Conservation (phyloP, 2,329 filamentous ascomycete species). For the Davidsoniella australis region DNA sequence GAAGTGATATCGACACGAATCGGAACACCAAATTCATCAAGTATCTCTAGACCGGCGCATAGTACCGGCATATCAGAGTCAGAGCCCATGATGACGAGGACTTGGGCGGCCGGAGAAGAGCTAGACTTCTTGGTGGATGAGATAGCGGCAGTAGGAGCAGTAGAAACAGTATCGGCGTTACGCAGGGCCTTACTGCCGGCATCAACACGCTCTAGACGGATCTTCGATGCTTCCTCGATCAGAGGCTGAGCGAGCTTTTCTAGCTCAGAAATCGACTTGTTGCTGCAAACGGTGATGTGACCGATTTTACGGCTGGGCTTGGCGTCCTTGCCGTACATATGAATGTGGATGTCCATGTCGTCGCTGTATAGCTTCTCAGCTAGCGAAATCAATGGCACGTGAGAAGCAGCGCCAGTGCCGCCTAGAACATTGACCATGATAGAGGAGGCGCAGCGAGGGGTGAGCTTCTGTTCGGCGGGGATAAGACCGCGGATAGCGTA, state of each 20-base stretch:
- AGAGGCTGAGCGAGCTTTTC: slow-evolving; percentile 46
- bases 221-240: slow-evolving; percentile 43
- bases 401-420: slow-evolving; percentile 46
- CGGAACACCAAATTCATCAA: slow-evolving; percentile 53
- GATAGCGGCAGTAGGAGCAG: slow-evolving; percentile 6
- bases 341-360: slow-evolving; percentile 41
- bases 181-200: slow-evolving; percentile 23
- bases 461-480: slow-evolving; percentile 35
- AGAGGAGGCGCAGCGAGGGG: slow-evolving; percentile 39
- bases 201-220: slow-evolving; percentile 37
- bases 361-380: slow-evolving; percentile 27
- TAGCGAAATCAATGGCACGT: slow-evolving; percentile 32
- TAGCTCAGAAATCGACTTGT: slow-evolving; percentile 47
- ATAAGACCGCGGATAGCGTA: slow-evolving; percentile 59
- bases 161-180: slow-evolving; percentile 16
- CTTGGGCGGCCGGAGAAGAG: slow-evolving; percentile 18
- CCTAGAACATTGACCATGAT: slow-evolving; percentile 76
- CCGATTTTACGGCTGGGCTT: slow-evolving; percentile 88
- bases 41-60: slow-evolving; percentile 45
- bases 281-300: slow-evolving; percentile 68
- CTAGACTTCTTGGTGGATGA: slow-evolving; percentile 6
- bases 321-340: slow-evolving; percentile 83
- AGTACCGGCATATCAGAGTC: slow-evolving; percentile 60
- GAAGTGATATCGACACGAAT: slow-evolving; percentile 62
- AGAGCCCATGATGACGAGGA: slow-evolving; percentile 72